A percentile compares a stretch with the other conserved stretches of the same genome.
Evolutionary conservation across 2,329 filamentous ascomycete genomes (phyloP).

Genomic region (Fusarium redolens): DNA sequence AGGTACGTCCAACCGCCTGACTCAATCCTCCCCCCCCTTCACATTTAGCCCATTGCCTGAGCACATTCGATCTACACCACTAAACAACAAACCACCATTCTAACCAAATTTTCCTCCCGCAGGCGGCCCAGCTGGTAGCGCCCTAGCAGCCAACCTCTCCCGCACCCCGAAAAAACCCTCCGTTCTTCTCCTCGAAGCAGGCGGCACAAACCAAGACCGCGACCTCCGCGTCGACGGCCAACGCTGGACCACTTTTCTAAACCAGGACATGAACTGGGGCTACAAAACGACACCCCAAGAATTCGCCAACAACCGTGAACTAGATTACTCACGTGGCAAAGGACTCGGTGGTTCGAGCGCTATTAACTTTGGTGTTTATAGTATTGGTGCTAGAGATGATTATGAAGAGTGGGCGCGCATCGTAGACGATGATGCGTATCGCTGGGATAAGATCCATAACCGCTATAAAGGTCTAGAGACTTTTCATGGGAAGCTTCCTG

Average conservation of each 20-base stretch:
- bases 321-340: constrained; percentile 63
- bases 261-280: constrained; percentile 62
- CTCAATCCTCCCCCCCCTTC: neutral
- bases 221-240: constrained; percentile 63
- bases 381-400: constrained; percentile 67
- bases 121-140: constrained; percentile 67
- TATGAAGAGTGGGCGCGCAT: constrained; percentile 70
- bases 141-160: constrained; percentile 65
- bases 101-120: neutral
- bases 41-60: neutral
- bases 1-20: constrained; percentile 24
- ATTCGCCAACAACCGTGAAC: constrained; percentile 55
- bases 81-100: neutral
- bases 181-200: constrained; percentile 72
- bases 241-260: constrained; percentile 64
- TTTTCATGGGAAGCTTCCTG: constrained; percentile 57
- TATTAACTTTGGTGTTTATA: constrained; percentile 67
- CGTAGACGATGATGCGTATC: constrained; percentile 65
- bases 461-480: constrained; percentile 65
- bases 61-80: neutral
- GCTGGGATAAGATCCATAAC: constrained; percentile 64
- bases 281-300: constrained; percentile 62
- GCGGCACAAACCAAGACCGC: constrained; percentile 59
- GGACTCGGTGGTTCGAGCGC: constrained; percentile 64
- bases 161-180: constrained; percentile 58